These are phyloP conservation scores for Murraya koenigii DNA, from an alignment of 345 rosid species.

Conservation along the genomic window DNA sequence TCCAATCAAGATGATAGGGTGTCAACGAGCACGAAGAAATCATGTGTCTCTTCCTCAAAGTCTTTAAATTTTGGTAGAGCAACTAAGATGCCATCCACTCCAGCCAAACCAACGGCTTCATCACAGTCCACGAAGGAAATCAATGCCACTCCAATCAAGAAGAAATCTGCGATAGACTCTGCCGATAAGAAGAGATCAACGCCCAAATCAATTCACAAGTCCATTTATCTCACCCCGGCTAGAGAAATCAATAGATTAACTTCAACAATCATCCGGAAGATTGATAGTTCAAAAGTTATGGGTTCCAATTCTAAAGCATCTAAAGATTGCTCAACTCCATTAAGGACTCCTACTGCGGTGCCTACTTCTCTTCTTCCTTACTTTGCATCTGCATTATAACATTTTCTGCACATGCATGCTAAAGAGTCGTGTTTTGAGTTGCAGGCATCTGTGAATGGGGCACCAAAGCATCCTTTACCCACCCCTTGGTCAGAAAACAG, in stretches of 20 bases:
- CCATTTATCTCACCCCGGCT: constrained; percentile 66
- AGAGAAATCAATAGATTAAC: constrained; percentile 57
- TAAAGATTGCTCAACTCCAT: constrained; percentile 62
- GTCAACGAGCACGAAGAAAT: constrained; percentile 38
- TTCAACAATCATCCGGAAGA: constrained; percentile 53
- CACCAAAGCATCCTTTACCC: constrained; percentile 35
- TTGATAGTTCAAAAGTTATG: constrained; percentile 49
- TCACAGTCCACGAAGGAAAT: constrained; percentile 29
- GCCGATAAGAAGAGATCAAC: constrained; percentile 41
- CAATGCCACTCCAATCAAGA: constrained; percentile 36
- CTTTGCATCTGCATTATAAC: neutral
- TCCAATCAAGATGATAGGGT: constrained; percentile 23
- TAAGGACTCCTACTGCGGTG: constrained; percentile 60
- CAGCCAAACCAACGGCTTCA: constrained; percentile 30
- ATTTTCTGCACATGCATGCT: neutral
- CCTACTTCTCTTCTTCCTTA: constrained; percentile 8
- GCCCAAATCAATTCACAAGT: constrained; percentile 49
- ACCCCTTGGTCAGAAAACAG: constrained; percentile 55
- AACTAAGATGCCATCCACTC: constrained; percentile 35
- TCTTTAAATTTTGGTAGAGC: constrained; percentile 20
- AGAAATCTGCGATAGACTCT: constrained; percentile 25
- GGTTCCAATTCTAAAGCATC: constrained; percentile 35
- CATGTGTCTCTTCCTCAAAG: constrained; percentile 30
- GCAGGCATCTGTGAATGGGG: constrained; percentile 43
- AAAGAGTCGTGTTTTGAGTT: constrained; percentile 12